phyloP scores from a whole-genome alignment of 768 basidiomycete genomes.

The Hericium alpestre region DNA sequence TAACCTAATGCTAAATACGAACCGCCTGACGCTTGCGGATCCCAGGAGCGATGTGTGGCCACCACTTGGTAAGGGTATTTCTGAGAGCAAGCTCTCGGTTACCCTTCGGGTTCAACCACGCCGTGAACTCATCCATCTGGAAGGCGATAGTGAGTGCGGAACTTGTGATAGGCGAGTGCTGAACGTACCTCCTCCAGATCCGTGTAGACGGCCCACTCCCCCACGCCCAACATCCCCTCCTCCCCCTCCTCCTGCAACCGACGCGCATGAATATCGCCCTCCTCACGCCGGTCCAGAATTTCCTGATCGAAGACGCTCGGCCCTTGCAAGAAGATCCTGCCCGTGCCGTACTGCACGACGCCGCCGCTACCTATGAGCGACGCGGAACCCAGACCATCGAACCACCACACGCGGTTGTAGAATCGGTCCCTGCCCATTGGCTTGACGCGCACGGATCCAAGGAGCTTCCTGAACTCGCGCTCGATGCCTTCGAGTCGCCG shows the following conservation, averaged over 20 bases:
- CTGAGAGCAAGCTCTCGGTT: slow-evolving; percentile 77
- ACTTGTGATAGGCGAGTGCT: neutral
- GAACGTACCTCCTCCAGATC: slow-evolving; percentile 73
- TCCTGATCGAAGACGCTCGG: slow-evolving; percentile 75
- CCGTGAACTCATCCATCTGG: slow-evolving; percentile 72
- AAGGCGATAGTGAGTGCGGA: slow-evolving; percentile 1
- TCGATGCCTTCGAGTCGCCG: slow-evolving; percentile 79
- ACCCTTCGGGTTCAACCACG: slow-evolving; percentile 90
- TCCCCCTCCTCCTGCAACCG: slow-evolving; percentile 73
- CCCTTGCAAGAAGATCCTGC: slow-evolving; percentile 87
- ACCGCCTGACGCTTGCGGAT: slow-evolving; percentile 68
- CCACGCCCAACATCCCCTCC: slow-evolving; percentile 57
- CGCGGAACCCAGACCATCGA: slow-evolving; percentile 88
- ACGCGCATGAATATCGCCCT: slow-evolving; percentile 42
- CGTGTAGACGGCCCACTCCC: slow-evolving; percentile 89
- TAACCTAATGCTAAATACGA: slow-evolving; percentile 21
- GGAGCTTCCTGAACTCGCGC: slow-evolving; percentile 84
- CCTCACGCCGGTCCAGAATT: slow-evolving; percentile 50
- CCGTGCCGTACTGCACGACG: slow-evolving; percentile 75
- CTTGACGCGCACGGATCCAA: slow-evolving; percentile 77
- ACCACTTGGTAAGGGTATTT: slow-evolving; percentile 71
- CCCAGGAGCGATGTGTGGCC: slow-evolving; percentile 71
- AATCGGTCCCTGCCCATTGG: slow-evolving; percentile 90
- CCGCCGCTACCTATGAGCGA: slow-evolving; percentile 72
- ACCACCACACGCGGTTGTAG: slow-evolving; percentile 96